Evolutionary conservation across 2,329 filamentous ascomycete genomes (phyloP).

Genomic region (Zymoseptoria pseudotritici): DNA sequence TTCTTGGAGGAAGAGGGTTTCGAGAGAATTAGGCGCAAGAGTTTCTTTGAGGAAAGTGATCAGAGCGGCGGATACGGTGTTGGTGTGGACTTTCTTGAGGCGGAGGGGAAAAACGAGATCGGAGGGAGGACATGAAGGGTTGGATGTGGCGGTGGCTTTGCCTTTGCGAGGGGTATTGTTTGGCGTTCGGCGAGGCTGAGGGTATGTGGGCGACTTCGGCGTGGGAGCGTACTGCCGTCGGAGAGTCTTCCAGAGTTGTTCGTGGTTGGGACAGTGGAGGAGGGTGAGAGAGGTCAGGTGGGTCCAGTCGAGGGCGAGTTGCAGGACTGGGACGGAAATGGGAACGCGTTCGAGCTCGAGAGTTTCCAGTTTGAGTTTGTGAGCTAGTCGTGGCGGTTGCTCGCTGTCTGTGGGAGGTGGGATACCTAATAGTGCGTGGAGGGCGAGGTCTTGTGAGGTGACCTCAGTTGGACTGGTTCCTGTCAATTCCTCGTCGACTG

Average conservation of each 20-base stretch:
- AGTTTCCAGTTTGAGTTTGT: conserved; percentile 59
- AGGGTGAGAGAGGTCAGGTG: conserved; percentile 64
- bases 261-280: conserved; percentile 64
- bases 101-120: conserved; percentile 51
- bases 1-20: conserved; percentile 72
- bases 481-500: not conserved
- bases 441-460: not conserved
- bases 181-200: conserved; percentile 25
- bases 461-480: conserved; percentile 1
- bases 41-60: conserved; percentile 71
- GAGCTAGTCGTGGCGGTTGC: conserved; percentile 40
- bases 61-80: conserved; percentile 60
- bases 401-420: conserved; percentile 6
- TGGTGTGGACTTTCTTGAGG: conserved; percentile 68
- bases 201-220: conserved; percentile 32
- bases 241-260: conserved; percentile 67
- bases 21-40: conserved; percentile 69
- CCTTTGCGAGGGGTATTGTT: conserved; percentile 25
- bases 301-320: conserved; percentile 67
- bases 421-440: not conserved
- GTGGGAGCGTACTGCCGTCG: conserved; percentile 45
- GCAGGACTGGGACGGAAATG: conserved; percentile 64
- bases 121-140: not conserved
- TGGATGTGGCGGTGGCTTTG: conserved; percentile 4
- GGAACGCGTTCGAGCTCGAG: conserved; percentile 69